Evolutionary conservation across 1,284 basidiomycete species (phyloP).

Genomic region (Heterobasidion irregulare): DNA sequence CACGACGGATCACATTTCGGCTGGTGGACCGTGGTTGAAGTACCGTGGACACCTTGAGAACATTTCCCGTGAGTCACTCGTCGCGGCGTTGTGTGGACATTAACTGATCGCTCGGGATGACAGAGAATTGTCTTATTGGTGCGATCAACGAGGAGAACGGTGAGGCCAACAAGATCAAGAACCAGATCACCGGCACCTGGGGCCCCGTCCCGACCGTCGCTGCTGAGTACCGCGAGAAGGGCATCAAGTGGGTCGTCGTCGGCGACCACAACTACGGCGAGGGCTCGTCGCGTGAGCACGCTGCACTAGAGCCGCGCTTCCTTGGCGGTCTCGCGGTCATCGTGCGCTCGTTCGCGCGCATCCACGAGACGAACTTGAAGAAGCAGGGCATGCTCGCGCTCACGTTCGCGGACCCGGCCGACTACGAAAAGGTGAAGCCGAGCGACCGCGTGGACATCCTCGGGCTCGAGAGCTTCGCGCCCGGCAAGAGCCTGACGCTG

Average conservation of each 20-base stretch:
- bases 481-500: constrained; percentile 83
- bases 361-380: constrained; percentile 98
- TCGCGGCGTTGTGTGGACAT: not conserved
- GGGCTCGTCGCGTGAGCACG: constrained; percentile 97
- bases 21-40: constrained; percentile 98
- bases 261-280: constrained; percentile 97
- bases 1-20: constrained; percentile 90
- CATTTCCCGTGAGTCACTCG: constrained; percentile 72
- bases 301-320: constrained; percentile 95
- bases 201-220: constrained; percentile 81
- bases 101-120: constrained; percentile 3
- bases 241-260: constrained; percentile 94
- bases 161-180: constrained; percentile 95
- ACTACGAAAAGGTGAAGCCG: constrained; percentile 86
- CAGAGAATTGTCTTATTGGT: constrained; percentile 95
- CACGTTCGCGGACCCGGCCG: constrained; percentile 81
- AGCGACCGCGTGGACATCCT: constrained; percentile 80
- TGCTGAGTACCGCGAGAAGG: constrained; percentile 82
- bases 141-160: constrained; percentile 94
- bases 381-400: constrained; percentile 95
- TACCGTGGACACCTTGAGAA: constrained; percentile 99
- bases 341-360: constrained; percentile 91
- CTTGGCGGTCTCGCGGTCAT: constrained; percentile 95
- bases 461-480: constrained; percentile 77
- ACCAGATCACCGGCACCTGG: constrained; percentile 85